Percentiles rank a stretch among this genome's conserved stretches.
These are phyloP conservation scores for Ceratocystiopsis sp. DNA, from an alignment of 2,329 filamentous ascomycete species.

Conservation along the genomic window DNA sequence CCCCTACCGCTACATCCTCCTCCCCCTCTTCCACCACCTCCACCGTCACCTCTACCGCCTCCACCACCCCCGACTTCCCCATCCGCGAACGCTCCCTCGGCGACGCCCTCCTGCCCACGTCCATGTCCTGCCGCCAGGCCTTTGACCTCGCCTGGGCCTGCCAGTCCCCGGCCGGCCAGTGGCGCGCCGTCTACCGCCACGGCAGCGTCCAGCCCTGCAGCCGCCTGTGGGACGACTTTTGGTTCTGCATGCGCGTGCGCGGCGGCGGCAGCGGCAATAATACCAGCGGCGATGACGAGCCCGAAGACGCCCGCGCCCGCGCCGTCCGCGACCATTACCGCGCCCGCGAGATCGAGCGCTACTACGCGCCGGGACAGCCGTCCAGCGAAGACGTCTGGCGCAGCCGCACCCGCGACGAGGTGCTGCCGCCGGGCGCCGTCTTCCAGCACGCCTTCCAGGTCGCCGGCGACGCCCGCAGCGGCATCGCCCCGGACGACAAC, in stretches of 20 bases:
- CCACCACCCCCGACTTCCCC: conserved; percentile 7
- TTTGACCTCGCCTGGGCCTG: conserved; percentile 94
- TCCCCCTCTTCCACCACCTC: conserved; percentile 13
- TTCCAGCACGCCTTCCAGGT: conserved; percentile 20
- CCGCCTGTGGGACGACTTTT: conserved; percentile 85
- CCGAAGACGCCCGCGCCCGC: conserved; percentile 37
- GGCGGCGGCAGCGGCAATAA: conserved; percentile 42
- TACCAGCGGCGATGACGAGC: conserved; percentile 50
- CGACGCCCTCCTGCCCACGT: conserved; percentile 57
- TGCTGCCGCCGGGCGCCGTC: conserved; percentile 30
- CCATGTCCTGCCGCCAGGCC: conserved; percentile 75
- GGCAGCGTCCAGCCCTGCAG: conserved; percentile 61
- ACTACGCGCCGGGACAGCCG: conserved; percentile 44
- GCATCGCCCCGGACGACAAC: too few species aligned
- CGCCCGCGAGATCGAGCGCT: conserved; percentile 46
- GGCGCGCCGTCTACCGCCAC: conserved; percentile 78
- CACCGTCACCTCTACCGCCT: conserved; percentile 11
- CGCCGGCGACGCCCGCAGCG: conserved; percentile 16
- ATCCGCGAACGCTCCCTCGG: conserved; percentile 29
- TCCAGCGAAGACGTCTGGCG: conserved; percentile 90
- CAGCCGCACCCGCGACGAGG: conserved; percentile 38
- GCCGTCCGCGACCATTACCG: conserved; percentile 52
- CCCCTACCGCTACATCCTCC: neutral
- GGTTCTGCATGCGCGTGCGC: conserved; percentile 88
- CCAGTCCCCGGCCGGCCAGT: conserved; percentile 79